phyloP scores from a whole-genome alignment of 805 yeast species.

The Candida succiphila region DNA sequence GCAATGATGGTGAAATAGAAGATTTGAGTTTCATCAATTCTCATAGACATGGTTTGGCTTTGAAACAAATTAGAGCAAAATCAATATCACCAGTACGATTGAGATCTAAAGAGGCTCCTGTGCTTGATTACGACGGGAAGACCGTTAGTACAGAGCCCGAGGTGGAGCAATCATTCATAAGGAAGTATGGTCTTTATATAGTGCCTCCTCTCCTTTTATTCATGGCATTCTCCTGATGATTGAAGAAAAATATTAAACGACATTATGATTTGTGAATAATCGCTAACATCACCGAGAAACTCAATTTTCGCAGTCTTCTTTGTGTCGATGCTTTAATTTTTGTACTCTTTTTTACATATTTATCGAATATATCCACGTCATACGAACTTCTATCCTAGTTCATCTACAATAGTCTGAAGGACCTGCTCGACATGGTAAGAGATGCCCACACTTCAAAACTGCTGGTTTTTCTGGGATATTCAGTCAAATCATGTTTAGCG shows the following conservation, averaged over 20 bases:
- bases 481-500: constrained; percentile 4
- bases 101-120: constrained; percentile 1
- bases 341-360: too few species aligned
- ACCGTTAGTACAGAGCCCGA: constrained; percentile 4
- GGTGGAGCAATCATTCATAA: constrained; percentile 36
- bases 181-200: constrained; percentile 54
- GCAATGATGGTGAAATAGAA: neutral
- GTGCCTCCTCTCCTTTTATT: constrained; percentile 38
- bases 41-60: neutral
- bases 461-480: too few species aligned
- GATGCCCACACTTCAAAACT: too few species aligned
- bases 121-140: constrained; percentile 5
- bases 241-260: neutral
- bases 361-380: too few species aligned
- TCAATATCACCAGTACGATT: constrained; percentile 6
- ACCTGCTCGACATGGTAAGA: too few species aligned
- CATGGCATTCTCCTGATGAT: constrained; percentile 15
- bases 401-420: too few species aligned
- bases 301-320: neutral
- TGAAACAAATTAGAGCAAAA: constrained; percentile 4
- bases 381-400: too few species aligned
- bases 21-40: constrained; percentile 1
- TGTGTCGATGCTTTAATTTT: neutral
- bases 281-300: too few species aligned
- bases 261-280: too few species aligned